Evolutionary conservation across 2,329 filamentous ascomycete genomes (phyloP).

Genomic region (Acephala macrosclerotiorum): DNA sequence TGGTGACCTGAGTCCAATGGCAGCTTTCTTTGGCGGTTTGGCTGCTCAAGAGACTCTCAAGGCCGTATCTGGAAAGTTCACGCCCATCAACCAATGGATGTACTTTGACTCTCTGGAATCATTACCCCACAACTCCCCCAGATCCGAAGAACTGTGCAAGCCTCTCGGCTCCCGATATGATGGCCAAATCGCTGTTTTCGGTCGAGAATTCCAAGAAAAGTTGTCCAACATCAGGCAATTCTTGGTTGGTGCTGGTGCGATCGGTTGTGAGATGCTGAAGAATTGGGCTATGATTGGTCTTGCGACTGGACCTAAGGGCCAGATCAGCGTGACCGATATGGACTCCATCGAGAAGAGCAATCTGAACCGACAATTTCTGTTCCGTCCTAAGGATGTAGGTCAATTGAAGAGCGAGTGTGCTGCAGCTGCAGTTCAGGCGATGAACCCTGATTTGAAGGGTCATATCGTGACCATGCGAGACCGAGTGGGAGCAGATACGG

Average conservation of each 20-base stretch:
- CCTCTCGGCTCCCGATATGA: conserved; percentile 89
- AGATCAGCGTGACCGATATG: conserved; percentile 95
- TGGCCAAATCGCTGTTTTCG: conserved; percentile 96
- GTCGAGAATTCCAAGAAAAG: conserved; percentile 92
- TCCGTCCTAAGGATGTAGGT: conserved; percentile 91
- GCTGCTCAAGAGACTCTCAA: conserved; percentile 95
- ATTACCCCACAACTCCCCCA: conserved; percentile 75
- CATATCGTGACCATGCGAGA: conserved; percentile 89
- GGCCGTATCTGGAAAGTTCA: conserved; percentile 96
- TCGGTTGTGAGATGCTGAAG: conserved; percentile 99
- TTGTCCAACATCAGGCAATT: conserved; percentile 90
- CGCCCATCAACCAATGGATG: conserved; percentile 93
- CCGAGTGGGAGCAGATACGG: conserved; percentile 89
- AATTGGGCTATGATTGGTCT: conserved; percentile 99
- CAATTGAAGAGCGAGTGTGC: conserved; percentile 97
- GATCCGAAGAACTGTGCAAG: conserved; percentile 88
- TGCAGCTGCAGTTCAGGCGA: conserved; percentile 84
- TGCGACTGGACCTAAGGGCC: conserved; percentile 84
- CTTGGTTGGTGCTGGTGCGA: conserved; percentile 93
- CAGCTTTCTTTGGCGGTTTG: conserved; percentile 93
- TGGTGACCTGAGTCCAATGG: conserved; percentile 90
- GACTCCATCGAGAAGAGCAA: conserved; percentile 99
- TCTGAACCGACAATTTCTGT: conserved; percentile 95
- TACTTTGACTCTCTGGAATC: conserved; percentile 99
- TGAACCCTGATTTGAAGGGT: conserved; percentile 92